Evolutionary conservation across 768 basidiomycete species (phyloP).

Genomic region (Pleurotus sapidus): DNA sequence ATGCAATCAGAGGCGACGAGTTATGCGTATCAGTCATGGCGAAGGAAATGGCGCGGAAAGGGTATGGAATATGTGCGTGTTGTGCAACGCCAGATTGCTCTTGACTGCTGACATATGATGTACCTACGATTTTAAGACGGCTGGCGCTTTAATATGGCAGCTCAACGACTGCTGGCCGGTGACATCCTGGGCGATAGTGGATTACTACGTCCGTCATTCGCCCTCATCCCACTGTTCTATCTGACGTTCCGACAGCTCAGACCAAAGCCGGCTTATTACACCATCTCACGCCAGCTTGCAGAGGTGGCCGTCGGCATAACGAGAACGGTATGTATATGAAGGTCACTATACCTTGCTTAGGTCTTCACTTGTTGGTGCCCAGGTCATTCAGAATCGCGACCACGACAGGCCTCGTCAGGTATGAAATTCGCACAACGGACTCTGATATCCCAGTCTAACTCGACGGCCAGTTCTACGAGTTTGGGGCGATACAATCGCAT

Average conservation of each 20-base stretch:
- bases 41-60: conserved; percentile 76
- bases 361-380: not conserved
- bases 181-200: conserved; percentile 85
- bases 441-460: not conserved
- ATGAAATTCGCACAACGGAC: not conserved
- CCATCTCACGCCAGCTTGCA: conserved; percentile 72
- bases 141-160: conserved; percentile 91
- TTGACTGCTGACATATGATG: not conserved
- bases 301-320: conserved; percentile 50
- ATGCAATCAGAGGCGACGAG: conserved; percentile 88
- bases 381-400: conserved; percentile 59
- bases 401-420: conserved; percentile 51
- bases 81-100: not conserved
- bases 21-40: conserved; percentile 80
- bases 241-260: conserved; percentile 33
- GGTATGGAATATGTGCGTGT: conserved; percentile 64
- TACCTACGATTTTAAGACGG: conserved; percentile 32
- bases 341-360: too few relatives aligned
- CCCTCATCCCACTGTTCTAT: not conserved
- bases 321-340: conserved; percentile 23
- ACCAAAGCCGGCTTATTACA: conserved; percentile 84
- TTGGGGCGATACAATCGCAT: conserved; percentile 58
- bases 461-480: conserved; percentile 43
- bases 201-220: conserved; percentile 67
- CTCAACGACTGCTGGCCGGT: conserved; percentile 88